Evolutionary conservation across 179 eudicot species (phyloP).

Genomic region (Actinidia arguta): DNA sequence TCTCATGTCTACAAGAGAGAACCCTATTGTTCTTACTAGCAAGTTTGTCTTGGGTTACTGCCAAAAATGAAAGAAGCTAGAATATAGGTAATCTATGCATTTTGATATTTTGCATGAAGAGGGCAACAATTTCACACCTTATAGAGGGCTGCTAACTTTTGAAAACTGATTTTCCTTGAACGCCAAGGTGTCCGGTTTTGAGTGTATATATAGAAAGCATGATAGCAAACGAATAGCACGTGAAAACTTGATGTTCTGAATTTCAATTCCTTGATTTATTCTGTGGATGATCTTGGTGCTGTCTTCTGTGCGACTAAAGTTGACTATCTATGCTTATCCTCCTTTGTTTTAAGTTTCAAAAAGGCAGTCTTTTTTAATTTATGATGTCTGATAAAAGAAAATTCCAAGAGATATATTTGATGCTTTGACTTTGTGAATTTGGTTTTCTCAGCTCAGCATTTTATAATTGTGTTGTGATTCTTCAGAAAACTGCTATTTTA

Average conservation of each 20-base stretch:
- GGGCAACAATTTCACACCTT: neutral
- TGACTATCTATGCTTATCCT: neutral
- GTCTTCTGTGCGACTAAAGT: neutral
- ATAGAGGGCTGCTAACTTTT: neutral
- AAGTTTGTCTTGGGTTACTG: neutral
- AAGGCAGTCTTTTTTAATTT: neutral
- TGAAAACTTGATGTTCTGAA: neutral
- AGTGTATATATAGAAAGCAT: neutral
- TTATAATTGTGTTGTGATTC: neutral
- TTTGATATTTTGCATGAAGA: too few relatives aligned
- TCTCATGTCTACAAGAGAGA: neutral
- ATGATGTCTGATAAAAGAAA: neutral
- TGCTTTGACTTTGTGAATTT: neutral
- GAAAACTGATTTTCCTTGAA: neutral
- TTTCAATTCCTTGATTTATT: neutral
- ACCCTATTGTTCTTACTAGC: neutral
- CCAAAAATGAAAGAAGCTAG: neutral
- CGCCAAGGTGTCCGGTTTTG: neutral
- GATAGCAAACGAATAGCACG: neutral
- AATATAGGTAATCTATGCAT: neutral
- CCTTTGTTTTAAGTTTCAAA: neutral
- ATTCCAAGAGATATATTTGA: neutral
- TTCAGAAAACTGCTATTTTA: neutral
- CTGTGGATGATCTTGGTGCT: neutral
- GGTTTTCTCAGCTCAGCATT: neutral